Evolutionary conservation across 352 stramenopile genomes (phyloP).

Genomic region (Pythium dissimile): DNA sequence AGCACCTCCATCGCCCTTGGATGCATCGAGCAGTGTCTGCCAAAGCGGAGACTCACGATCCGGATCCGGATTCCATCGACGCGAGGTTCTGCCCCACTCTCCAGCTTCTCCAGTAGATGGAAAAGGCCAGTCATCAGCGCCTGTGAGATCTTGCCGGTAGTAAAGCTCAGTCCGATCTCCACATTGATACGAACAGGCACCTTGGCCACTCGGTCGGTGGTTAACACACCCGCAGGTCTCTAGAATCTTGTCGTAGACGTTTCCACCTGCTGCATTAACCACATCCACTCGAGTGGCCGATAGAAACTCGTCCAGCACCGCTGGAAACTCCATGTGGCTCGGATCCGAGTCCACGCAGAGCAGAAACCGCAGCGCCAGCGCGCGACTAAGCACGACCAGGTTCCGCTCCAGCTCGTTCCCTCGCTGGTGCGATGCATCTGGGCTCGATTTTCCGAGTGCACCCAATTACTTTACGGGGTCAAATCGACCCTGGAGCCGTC

Average conservation of each 20-base stretch:
- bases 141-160: conserved; percentile 1
- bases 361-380: conserved; percentile 3
- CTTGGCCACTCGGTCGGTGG: no score
- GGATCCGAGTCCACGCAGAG: conserved; percentile 1
- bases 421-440: background rate
- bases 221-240: background rate
- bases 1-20: conserved; percentile 2
- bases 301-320: background rate
- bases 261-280: background rate
- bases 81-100: background rate
- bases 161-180: conserved; percentile 10
- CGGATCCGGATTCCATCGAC: background rate
- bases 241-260: background rate
- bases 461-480: no score
- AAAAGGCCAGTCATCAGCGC: conserved; percentile 6
- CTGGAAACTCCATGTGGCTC: background rate
- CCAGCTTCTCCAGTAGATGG: background rate
- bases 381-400: conserved; percentile 7
- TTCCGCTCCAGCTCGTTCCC: conserved; percentile 1
- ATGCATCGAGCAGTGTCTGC: background rate
- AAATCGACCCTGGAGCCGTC: no score
- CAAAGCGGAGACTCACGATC: conserved; percentile 1
- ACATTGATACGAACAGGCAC: background rate
- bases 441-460: no score
- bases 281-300: background rate